A percentile compares a stretch with the other conserved stretches of the same genome.
phyloP scores from a whole-genome alignment of 805 yeast species.

The Myxozyma neotropica region DNA sequence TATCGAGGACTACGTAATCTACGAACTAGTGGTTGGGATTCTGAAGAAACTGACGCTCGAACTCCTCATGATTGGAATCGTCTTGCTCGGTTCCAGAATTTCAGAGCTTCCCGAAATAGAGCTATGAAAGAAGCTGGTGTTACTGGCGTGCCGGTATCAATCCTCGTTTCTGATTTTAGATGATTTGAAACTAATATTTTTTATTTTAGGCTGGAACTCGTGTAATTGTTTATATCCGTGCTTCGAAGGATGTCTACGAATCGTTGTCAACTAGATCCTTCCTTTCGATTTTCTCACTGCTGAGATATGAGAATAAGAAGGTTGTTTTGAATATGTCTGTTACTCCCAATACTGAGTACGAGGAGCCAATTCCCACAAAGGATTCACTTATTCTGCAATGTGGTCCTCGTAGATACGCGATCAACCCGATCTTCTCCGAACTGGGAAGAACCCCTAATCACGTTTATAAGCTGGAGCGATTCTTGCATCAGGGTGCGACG shows the following conservation, averaged over 20 bases:
- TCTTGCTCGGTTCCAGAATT: slow-evolving; percentile 72
- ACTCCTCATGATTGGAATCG: slow-evolving; percentile 79
- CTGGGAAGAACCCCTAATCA: slow-evolving; percentile 75
- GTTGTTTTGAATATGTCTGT: slow-evolving; percentile 81
- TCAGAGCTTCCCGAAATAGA: slow-evolving; percentile 71
- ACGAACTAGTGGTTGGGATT: slow-evolving; percentile 82
- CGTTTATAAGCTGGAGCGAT: slow-evolving; percentile 84
- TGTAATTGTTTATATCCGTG: slow-evolving; percentile 59
- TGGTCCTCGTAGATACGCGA: slow-evolving; percentile 85
- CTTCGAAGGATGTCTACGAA: slow-evolving; percentile 55
- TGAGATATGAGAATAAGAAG: slow-evolving; percentile 83
- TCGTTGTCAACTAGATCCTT: slow-evolving; percentile 56
- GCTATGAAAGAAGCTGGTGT: slow-evolving; percentile 60
- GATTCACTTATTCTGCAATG: slow-evolving; percentile 83
- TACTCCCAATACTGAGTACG: slow-evolving; percentile 87
- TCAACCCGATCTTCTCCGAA: slow-evolving; percentile 81
- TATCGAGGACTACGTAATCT: slow-evolving; percentile 88
- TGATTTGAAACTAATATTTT: slow-evolving; percentile 38
- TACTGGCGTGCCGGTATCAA: slow-evolving; percentile 33
- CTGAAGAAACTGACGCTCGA: slow-evolving; percentile 74
- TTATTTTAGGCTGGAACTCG: slow-evolving; percentile 63
- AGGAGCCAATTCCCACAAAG: slow-evolving; percentile 80
- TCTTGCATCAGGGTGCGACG: slow-evolving; percentile 72
- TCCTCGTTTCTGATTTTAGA: neutral
- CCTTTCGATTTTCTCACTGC: slow-evolving; percentile 69